Evolutionary conservation across 176 grass and related monocot species (phyloP).

Genomic region (Cenchrus fungigraminus): DNA sequence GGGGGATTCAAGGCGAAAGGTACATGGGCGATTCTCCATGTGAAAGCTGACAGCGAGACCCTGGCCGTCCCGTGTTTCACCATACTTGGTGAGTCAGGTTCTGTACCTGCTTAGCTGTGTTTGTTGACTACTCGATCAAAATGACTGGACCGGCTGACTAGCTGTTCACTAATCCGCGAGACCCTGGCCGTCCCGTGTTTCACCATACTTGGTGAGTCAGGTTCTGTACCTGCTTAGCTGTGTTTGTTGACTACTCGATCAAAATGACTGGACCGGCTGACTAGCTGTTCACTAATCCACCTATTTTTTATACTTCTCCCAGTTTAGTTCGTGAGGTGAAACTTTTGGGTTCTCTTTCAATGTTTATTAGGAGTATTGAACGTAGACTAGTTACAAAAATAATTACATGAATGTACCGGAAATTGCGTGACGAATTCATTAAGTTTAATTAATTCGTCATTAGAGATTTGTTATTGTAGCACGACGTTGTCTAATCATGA

Average conservation of each 20-base stretch:
- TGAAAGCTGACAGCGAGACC: background rate
- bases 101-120: background rate
- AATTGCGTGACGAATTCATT: too few relatives aligned
- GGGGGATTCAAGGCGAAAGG: background rate
- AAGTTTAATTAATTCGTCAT: too few relatives aligned
- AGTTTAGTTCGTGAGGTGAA: too few relatives aligned
- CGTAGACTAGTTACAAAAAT: too few relatives aligned
- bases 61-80: background rate
- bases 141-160: background rate
- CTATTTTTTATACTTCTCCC: too few relatives aligned
- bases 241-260: background rate
- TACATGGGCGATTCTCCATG: background rate
- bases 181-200: background rate
- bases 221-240: background rate
- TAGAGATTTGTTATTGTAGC: too few relatives aligned
- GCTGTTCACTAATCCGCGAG: too few relatives aligned
- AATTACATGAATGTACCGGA: too few relatives aligned
- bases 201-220: background rate
- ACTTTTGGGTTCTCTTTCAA: too few relatives aligned
- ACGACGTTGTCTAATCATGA: too few relatives aligned
- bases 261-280: background rate
- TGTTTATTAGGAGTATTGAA: too few relatives aligned
- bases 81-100: background rate
- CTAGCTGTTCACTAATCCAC: too few relatives aligned
- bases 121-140: background rate